These are phyloP conservation scores for Athelia sp. DNA, from an alignment of 1,284 basidiomycete species.

Conservation along the genomic window DNA sequence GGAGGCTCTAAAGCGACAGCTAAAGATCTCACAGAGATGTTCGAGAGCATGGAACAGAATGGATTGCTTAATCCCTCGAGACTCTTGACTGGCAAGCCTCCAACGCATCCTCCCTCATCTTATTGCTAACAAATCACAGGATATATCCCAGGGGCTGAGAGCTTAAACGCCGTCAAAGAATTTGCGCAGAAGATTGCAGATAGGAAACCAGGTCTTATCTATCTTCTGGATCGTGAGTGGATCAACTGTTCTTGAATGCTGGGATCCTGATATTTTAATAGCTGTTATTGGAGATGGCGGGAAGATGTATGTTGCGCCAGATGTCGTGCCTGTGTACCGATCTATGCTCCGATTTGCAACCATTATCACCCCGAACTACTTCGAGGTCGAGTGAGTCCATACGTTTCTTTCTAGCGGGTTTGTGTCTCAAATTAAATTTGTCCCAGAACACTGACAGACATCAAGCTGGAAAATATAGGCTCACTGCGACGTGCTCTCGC, in stretches of 20 bases:
- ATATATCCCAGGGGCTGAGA: constrained; percentile 86
- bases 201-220: constrained; percentile 61
- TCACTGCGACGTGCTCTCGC: constrained; percentile 69
- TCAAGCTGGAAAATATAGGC: constrained; percentile 57
- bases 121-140: constrained; percentile 33
- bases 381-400: constrained; percentile 84
- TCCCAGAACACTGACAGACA: constrained; percentile 67
- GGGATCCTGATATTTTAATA: constrained; percentile 21
- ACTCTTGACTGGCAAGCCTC: constrained; percentile 63
- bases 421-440: constrained; percentile 6
- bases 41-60: constrained; percentile 64
- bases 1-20: constrained; percentile 73
- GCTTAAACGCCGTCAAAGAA: constrained; percentile 62
- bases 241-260: constrained; percentile 2
- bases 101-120: background rate
- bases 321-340: constrained; percentile 88
- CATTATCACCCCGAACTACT: constrained; percentile 97
- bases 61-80: constrained; percentile 60
- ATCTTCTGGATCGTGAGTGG: constrained; percentile 84
- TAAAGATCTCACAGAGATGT: constrained; percentile 63
- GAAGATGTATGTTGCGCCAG: constrained; percentile 80
- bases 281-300: constrained; percentile 91
- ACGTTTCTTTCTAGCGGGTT: background rate
- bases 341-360: constrained; percentile 76
- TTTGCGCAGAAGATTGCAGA: constrained; percentile 59